Base-by-base conservation (phyloP, 345 rosid species). In the Chamaenerion angustifolium region DNA sequence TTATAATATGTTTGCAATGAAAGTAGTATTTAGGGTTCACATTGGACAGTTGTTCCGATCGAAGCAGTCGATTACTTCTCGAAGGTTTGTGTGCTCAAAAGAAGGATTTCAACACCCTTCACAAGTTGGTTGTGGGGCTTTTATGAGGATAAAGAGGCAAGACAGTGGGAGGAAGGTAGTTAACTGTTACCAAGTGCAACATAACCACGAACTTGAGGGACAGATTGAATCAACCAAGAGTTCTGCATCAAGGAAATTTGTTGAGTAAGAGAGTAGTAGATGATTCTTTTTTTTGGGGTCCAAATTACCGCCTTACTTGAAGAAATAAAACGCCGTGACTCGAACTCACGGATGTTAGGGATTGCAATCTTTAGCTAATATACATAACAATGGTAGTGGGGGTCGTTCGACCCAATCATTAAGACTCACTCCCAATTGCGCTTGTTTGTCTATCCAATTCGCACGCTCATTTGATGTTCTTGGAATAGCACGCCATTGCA, bases 91-190 rank as follows among this genome's bases (percentile, higher is more conserved):
- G 48, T 89, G 94, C 71, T 89, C 94, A 0, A 85, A 79, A 65
- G 98, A 89, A 76, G 98, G 98, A 50, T 83, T 83, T 72, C 92
- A 86, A 63, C 98, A 86, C 60, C 98, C 98, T 43, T 79, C 95
- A 7, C 76, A 94, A 59, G 73, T 86, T 45, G 97, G 98, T 7
- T 89, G 98, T 56, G 86, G 94, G 18, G 92, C 95, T 60, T 83
- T 77, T 74, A 85, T 86, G 95, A 76, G 94, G 72, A 83, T 89
- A 52, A 89, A 89, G 72, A 81, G 76, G 54, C 87, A 83, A 67
- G 90, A 74, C 41, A 71, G 61, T 51, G 95, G 88, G 53, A 78
- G 66, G 12, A 86, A 95, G 98, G 70, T 81, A 6, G 94, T 83
- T 4, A 94, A 89, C 56, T 84, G 86, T 67, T 81, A 79, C 52